A percentile compares a stretch with the other conserved stretches of the same genome.
These are phyloP conservation scores for Trichoderma endophyticum DNA, from an alignment of 2,329 filamentous ascomycete species.

Conservation along the genomic window DNA sequence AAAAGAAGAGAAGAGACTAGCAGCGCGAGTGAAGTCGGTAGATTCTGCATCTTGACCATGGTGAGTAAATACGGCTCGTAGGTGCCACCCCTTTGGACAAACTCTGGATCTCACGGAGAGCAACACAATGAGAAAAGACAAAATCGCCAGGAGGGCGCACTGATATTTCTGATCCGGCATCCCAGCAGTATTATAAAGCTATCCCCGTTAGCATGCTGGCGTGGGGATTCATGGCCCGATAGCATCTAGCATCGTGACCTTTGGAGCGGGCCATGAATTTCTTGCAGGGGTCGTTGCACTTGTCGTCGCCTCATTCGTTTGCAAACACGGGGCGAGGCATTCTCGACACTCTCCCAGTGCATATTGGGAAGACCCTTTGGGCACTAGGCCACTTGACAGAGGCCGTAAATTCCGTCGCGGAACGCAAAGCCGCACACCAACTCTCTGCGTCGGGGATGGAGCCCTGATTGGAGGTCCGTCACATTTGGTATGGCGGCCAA, in stretches of 20 bases:
- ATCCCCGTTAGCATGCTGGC: neutral
- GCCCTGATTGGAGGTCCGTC: neutral
- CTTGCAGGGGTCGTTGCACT: neutral
- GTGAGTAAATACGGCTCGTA: neutral
- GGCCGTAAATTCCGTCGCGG: neutral
- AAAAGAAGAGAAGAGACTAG: neutral
- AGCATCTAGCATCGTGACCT: conserved; percentile 3
- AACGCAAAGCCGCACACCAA: neutral
- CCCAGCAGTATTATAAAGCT: neutral
- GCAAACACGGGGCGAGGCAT: conserved; percentile 1
- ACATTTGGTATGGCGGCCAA: neutral
- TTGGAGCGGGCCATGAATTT: neutral
- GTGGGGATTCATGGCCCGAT: neutral
- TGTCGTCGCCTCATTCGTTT: conserved; percentile 11
- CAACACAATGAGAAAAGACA: neutral
- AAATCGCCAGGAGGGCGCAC: neutral
- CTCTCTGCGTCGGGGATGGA: neutral
- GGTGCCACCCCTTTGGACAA: neutral
- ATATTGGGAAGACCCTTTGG: neutral
- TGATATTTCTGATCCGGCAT: neutral
- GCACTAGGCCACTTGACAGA: neutral
- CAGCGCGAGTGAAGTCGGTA: neutral
- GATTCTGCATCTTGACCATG: conserved; percentile 2
- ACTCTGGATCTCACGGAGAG: neutral
- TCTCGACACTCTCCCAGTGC: neutral